phyloP scores from a whole-genome alignment of 306 rosid genomes.

The Prunus kanzakura region DNA sequence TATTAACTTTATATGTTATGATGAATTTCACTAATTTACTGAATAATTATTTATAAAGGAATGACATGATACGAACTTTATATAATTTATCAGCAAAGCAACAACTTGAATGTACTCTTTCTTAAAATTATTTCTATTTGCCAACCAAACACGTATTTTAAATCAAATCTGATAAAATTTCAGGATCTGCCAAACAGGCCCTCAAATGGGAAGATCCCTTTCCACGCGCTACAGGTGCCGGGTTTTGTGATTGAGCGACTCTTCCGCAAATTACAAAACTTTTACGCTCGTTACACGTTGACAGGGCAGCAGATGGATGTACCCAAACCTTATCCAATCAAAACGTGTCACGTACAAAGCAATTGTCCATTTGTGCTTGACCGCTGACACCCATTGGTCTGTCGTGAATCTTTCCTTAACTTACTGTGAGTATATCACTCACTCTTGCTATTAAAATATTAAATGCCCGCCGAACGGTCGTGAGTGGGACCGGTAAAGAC shows the following conservation, averaged over 20 bases:
- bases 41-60: not conserved
- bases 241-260: conserved; percentile 12
- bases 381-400: not conserved
- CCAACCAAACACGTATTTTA: not conserved
- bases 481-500: conserved; percentile 40
- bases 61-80: not conserved
- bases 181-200: too few species aligned
- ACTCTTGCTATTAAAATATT: not conserved
- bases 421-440: not conserved
- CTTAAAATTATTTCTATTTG: too few species aligned
- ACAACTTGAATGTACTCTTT: too few species aligned
- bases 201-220: too few species aligned
- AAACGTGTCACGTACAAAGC: conserved; percentile 20
- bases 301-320: not conserved
- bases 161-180: too few species aligned
- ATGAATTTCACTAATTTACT: not conserved
- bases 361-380: not conserved
- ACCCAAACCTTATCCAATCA: not conserved
- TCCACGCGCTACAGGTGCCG: conserved; percentile 35
- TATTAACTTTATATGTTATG: not conserved
- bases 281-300: not conserved
- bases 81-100: too few species aligned
- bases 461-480: conserved; percentile 1
- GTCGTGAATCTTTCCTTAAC: not conserved
- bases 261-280: not conserved